Evolutionary conservation across 2,329 filamentous ascomycete species (phyloP), one percentile per base, ranked within the genome.

Genomic region (Botrytis hyacinthi): DNA sequence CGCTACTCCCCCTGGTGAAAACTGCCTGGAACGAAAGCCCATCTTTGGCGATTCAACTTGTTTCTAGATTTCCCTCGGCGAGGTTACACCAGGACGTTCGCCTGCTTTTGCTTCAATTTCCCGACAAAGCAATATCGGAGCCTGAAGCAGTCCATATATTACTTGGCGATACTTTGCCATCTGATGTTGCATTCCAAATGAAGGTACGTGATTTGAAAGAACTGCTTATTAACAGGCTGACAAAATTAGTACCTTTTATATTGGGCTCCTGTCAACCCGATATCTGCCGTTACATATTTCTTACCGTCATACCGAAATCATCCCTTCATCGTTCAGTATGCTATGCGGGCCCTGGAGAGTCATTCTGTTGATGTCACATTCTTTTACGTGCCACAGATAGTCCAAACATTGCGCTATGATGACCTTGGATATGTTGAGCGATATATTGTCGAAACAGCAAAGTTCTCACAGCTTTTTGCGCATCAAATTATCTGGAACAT

Each of bases 401-500:
- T 99, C 22, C 96, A 99, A 82, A 92, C 93, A 61, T 87, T 99
- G 61, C 92, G 96, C 71, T 98, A 98, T 79, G 96, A 99, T 85
- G 89, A 88, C 20, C 86, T 99, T 37, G 96, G 96, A 73, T 99
- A 99, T 80, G 95, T 98, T 3, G 94, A 98, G 82, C 89, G 95
- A 62, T 99, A 98, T 80, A 98, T 99, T 72, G 87, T 98, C 26
- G 96, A 99, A 84, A 98, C 97, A 0, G 96, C 95, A 1, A 95
- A 97, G 79, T 95, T 97, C 80, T 98, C 96, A n/a, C 96, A 98
- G 82, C 85, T 98, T 14, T 99, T 99, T 82, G 95, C 97, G 3
- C 97, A 99, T 82, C 96, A 99, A 80, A 98, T 99, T 77, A 99
- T 99, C 81, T 99, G 97, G 96, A 99, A 99, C 82, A 99, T 99